phyloP scores from a whole-genome alignment of 768 basidiomycete genomes.

The Russula abietina region DNA sequence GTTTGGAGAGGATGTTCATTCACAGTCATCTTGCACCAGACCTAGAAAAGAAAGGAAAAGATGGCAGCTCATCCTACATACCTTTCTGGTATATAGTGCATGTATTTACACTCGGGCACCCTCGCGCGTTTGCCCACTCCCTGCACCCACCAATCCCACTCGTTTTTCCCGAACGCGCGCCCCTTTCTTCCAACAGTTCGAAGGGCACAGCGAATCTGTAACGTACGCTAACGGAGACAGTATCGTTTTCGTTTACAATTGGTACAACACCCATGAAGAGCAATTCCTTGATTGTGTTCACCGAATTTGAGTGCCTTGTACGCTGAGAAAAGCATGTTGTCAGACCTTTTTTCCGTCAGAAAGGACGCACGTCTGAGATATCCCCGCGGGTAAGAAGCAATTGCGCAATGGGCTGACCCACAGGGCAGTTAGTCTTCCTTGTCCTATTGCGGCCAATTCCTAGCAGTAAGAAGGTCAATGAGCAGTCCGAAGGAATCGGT shows the following conservation, averaged over 20 bases:
- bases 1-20: too few species aligned
- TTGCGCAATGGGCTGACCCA: conserved; percentile 97
- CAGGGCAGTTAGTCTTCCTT: conserved; percentile 90
- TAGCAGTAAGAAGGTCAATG: conserved; percentile 29
- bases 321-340: conserved; percentile 44
- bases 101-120: too few species aligned
- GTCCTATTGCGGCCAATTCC: conserved; percentile 96
- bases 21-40: too few species aligned
- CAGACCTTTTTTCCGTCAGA: background rate
- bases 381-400: conserved; percentile 91
- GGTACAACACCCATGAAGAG: conserved; percentile 92
- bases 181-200: too few species aligned
- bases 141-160: too few species aligned
- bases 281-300: conserved; percentile 90
- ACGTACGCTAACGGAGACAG: conserved; percentile 92
- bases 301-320: conserved; percentile 92
- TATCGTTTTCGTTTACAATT: conserved; percentile 99
- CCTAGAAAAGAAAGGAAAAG: too few species aligned
- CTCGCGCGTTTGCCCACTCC: too few species aligned
- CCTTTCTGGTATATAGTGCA: too few species aligned
- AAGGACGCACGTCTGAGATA: conserved; percentile 79
- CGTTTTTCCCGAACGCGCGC: too few species aligned
- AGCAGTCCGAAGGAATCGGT: background rate
- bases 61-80: too few species aligned
- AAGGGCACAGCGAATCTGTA: conserved; percentile 19